phyloP scores from a whole-genome alignment of 164 flowering plant species.

The Akebia trifoliata region DNA sequence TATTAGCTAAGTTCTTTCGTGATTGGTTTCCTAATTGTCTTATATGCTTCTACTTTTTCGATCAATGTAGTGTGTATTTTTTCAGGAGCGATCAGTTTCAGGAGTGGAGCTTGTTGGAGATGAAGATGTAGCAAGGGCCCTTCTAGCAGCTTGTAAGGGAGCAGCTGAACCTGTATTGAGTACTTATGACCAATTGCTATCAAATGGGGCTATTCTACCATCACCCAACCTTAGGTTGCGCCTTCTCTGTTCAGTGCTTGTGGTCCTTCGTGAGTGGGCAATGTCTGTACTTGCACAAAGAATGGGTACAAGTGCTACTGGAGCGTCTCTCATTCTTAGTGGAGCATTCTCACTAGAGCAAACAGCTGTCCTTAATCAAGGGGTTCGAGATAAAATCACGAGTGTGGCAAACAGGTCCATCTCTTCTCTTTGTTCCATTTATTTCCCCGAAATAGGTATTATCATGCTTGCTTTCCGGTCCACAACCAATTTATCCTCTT shows the following conservation, averaged over 20 bases:
- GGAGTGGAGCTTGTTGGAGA: conserved; percentile 81
- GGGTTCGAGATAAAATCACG: conserved; percentile 81
- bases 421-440: conserved; percentile 4
- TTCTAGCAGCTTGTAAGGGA: conserved; percentile 88
- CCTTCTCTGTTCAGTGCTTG: conserved; percentile 77
- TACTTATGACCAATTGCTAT: conserved; percentile 75
- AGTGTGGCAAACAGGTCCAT: conserved; percentile 91
- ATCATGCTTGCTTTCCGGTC: conserved; percentile 2
- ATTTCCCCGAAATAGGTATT: not conserved
- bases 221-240: conserved; percentile 74
- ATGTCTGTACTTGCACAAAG: conserved; percentile 69
- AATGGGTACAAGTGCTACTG: conserved; percentile 72
- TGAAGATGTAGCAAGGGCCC: conserved; percentile 92
- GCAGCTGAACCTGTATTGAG: conserved; percentile 83
- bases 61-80: conserved; percentile 6
- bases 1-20: not conserved
- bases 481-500: not conserved
- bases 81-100: conserved; percentile 67
- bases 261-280: conserved; percentile 90
- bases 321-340: conserved; percentile 61
- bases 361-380: conserved; percentile 52
- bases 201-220: conserved; percentile 74
- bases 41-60: not conserved
- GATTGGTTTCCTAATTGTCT: not conserved
- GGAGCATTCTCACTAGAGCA: conserved; percentile 52